A percentile compares a stretch with the other conserved stretches of the same genome.
Conservation (phyloP, 331 rosid species). For the Acacia concinna region DNA sequence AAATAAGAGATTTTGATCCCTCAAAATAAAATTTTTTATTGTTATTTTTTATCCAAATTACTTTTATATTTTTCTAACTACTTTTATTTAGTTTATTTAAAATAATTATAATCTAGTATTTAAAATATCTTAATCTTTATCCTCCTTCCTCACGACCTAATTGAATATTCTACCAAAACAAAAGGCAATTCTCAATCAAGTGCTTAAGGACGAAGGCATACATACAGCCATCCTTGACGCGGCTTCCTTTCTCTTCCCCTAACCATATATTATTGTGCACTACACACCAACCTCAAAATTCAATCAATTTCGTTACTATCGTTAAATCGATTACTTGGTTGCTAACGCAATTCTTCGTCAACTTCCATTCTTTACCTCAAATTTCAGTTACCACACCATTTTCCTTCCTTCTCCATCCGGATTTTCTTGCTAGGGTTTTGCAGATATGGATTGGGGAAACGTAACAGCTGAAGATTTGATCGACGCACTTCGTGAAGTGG, state of each 20-base stretch:
- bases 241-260: not conserved
- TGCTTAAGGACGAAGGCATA: not conserved
- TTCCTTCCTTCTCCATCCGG: not conserved
- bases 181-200: not conserved
- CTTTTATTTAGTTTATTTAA: no score
- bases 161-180: not conserved
- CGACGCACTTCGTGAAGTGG: slow-evolving; percentile 98
- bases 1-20: no score
- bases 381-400: not conserved
- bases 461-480: slow-evolving; percentile 93
- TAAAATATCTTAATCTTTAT: no score
- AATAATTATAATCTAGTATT: no score
- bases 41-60: no score
- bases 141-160: no score
- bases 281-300: not conserved
- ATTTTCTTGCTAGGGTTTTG: slow-evolving; percentile 30
- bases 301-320: not conserved
- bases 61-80: not conserved
- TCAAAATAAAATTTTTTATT: no score
- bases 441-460: slow-evolving; percentile 92
- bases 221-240: not conserved
- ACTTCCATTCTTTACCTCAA: slow-evolving; percentile 1
- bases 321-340: not conserved
- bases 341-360: not conserved
- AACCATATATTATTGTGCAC: not conserved